Evolutionary conservation across 2,329 filamentous ascomycete genomes (phyloP).

Genomic region (Neopestalotiopsis sp.): DNA sequence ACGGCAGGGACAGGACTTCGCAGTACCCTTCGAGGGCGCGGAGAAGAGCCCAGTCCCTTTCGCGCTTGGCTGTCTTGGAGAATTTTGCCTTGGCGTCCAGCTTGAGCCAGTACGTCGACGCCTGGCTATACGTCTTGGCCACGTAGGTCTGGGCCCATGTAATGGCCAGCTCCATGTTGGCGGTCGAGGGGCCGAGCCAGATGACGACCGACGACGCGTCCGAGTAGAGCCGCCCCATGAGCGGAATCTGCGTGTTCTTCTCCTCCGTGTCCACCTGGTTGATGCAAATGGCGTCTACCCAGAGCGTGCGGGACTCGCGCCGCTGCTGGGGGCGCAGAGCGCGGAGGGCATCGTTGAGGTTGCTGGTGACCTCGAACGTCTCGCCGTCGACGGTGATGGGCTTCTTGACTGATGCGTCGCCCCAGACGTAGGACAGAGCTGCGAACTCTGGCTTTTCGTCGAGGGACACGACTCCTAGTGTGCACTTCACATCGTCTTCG

Average conservation of each 20-base stretch:
- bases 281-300: constrained; percentile 29
- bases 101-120: not conserved
- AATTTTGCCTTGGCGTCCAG: not conserved
- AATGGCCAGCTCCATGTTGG: not conserved
- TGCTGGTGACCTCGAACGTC: constrained; percentile 25
- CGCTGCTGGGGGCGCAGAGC: constrained; percentile 20
- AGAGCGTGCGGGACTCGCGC: constrained; percentile 23
- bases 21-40: not conserved
- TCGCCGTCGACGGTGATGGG: constrained; percentile 23
- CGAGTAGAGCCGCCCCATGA: constrained; percentile 17
- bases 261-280: constrained; percentile 24
- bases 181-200: not conserved
- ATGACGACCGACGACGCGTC: not conserved
- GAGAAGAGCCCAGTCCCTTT: not conserved
- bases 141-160: not conserved
- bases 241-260: constrained; percentile 22
- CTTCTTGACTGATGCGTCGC: constrained; percentile 23
- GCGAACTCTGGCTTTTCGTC: constrained; percentile 23
- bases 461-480: constrained; percentile 23
- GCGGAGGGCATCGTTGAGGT: constrained; percentile 20
- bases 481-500: constrained; percentile 24
- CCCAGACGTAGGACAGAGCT: constrained; percentile 28
- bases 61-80: not conserved
- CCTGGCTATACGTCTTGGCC: not conserved
- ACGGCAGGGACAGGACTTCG: not conserved